Evolutionary conservation across 116 monocot genomes (phyloP).

Genomic region (Trichopus zeylanicus): DNA sequence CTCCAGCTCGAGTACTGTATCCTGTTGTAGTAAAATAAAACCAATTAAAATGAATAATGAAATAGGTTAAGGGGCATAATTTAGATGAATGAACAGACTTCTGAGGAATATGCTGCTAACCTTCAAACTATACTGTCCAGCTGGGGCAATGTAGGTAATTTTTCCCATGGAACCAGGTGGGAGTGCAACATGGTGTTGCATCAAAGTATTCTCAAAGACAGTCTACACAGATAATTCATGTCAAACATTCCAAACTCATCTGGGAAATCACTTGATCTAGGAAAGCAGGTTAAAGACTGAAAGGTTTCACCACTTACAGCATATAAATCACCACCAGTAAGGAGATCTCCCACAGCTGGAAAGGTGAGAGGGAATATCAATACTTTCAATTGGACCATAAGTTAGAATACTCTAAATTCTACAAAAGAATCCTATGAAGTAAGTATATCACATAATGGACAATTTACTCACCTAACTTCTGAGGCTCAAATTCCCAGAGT

Average conservation of each 20-base stretch:
- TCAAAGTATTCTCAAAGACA: slow-evolving; percentile 92
- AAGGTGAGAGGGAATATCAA: slow-evolving; percentile 7
- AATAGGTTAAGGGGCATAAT: not conserved
- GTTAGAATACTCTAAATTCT: too few species aligned
- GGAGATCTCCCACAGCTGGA: slow-evolving; percentile 78
- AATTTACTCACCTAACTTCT: slow-evolving; percentile 59
- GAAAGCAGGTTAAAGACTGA: not conserved
- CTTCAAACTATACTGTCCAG: slow-evolving; percentile 92
- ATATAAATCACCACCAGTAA: slow-evolving; percentile 98
- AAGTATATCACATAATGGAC: not conserved
- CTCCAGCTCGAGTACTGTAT: slow-evolving; percentile 94
- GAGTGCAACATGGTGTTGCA: slow-evolving; percentile 87
- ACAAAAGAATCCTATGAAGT: too few species aligned
- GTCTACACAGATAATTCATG: too few species aligned
- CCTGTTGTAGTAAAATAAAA: slow-evolving; percentile 31
- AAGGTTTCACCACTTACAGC: slow-evolving; percentile 52
- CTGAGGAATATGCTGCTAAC: too few species aligned
- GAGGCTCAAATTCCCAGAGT: slow-evolving; percentile 94
- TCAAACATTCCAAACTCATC: too few species aligned
- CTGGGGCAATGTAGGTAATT: slow-evolving; percentile 73
- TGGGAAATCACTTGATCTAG: too few species aligned
- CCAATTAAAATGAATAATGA: slow-evolving; percentile 3
- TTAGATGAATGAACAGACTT: too few species aligned
- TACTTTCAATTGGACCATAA: too few species aligned
- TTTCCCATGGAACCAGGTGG: slow-evolving; percentile 99